These are phyloP conservation scores for Populus davidiana DNA, from an alignment of 345 rosid species.

Conservation along the genomic window DNA sequence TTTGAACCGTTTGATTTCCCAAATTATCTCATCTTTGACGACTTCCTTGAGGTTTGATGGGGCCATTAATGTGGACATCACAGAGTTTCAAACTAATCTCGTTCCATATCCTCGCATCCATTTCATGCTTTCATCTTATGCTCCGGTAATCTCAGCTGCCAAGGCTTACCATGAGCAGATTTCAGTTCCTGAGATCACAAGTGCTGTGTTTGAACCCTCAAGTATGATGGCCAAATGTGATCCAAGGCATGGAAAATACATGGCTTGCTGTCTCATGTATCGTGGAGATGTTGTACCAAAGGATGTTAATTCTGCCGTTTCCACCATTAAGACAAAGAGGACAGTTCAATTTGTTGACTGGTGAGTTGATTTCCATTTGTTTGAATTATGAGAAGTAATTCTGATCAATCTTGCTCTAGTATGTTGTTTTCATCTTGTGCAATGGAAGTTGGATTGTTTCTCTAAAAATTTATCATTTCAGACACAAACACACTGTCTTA, in stretches of 20 bases:
- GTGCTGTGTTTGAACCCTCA: conserved; percentile 73
- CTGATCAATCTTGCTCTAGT: too few relatives aligned
- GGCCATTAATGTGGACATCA: neutral
- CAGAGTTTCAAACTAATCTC: neutral
- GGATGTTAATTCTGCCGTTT: conserved; percentile 78
- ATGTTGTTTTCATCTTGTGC: too few relatives aligned
- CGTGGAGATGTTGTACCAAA: conserved; percentile 81
- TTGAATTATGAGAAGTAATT: too few relatives aligned
- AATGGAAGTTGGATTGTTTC: too few relatives aligned
- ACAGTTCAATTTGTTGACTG: conserved; percentile 83
- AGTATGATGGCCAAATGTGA: conserved; percentile 91
- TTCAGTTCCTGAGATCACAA: conserved; percentile 12
- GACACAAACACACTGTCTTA: too few relatives aligned
- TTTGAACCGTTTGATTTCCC: neutral
- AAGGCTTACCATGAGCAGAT: conserved; percentile 3
- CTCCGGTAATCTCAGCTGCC: neutral
- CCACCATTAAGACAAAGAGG: conserved; percentile 71
- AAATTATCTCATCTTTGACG: neutral
- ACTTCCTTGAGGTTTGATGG: conserved; percentile 7
- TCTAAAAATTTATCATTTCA: too few relatives aligned
- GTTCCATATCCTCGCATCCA: neutral
- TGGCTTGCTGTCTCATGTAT: conserved; percentile 86
- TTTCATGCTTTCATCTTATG: conserved; percentile 8
- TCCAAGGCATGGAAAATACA: conserved; percentile 83
- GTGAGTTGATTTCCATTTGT: conserved; percentile 34